Conservation (phyloP, 805 yeast genomes). For the Myxozyma geophila region DNA sequence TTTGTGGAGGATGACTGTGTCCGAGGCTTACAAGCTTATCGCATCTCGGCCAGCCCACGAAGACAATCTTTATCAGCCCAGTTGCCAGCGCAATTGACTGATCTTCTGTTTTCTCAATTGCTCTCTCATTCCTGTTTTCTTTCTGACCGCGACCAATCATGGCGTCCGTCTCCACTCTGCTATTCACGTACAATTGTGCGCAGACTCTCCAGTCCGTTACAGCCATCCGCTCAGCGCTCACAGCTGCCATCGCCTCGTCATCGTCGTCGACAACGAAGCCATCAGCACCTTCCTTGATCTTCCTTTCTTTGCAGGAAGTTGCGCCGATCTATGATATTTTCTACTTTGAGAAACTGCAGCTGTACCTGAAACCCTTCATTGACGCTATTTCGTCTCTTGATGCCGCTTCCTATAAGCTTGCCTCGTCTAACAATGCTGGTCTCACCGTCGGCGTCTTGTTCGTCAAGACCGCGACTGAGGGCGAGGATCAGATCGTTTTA, state of each 20-base stretch:
- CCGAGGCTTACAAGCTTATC: constrained; percentile 15
- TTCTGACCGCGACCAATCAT: neutral
- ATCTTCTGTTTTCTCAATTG: constrained; percentile 1
- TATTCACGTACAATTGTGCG: constrained; percentile 43
- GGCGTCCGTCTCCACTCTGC: constrained; percentile 19
- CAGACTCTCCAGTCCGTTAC: constrained; percentile 35
- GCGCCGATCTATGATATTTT: constrained; percentile 45
- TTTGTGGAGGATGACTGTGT: neutral
- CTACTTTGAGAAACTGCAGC: constrained; percentile 36
- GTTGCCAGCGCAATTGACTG: neutral
- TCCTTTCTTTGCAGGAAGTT: constrained; percentile 46
- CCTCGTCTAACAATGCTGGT: constrained; percentile 40
- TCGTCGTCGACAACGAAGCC: neutral
- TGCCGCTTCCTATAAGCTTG: constrained; percentile 21
- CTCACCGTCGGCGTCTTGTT: constrained; percentile 43
- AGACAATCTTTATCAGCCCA: neutral
- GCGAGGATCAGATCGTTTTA: constrained; percentile 52
- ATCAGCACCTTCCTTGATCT: constrained; percentile 41
- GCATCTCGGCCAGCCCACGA: constrained; percentile 10
- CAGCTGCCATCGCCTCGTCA: constrained; percentile 4
- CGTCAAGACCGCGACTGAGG: constrained; percentile 45
- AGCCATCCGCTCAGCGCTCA: constrained; percentile 17
- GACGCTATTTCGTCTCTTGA: constrained; percentile 39
- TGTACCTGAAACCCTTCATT: constrained; percentile 40
- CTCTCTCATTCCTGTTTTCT: no score